These are phyloP conservation scores for Coniochaeta prunicola DNA, from an alignment of 2,329 filamentous ascomycete species.

Conservation along the genomic window DNA sequence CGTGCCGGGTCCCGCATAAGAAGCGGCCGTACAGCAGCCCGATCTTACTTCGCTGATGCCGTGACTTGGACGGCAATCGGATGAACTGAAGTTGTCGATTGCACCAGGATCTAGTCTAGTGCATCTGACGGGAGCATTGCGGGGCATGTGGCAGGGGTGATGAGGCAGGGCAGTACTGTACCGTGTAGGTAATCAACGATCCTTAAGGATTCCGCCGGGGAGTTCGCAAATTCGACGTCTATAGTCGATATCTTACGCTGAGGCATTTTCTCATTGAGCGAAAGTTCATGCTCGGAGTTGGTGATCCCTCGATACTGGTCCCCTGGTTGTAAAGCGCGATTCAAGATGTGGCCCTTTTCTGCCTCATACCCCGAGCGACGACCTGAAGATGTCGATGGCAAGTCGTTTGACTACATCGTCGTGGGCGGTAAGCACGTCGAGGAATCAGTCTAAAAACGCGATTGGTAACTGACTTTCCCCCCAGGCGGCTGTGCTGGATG, in stretches of 20 bases:
- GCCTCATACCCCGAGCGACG: conserved; percentile 15
- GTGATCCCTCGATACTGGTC: background rate
- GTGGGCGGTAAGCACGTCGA: conserved; percentile 25
- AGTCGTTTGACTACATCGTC: conserved; percentile 36
- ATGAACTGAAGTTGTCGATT: no score
- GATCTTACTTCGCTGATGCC: no score
- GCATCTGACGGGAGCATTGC: background rate
- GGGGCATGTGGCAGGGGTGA: background rate
- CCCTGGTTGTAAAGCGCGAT: no score
- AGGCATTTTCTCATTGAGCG: background rate
- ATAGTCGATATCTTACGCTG: no score
- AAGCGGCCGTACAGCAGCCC: no score
- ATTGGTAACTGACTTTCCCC: background rate
- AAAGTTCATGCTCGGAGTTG: no score
- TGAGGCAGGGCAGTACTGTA: no score
- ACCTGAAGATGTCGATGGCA: conserved; percentile 14
- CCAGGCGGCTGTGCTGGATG: conserved; percentile 38
- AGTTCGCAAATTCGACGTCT: no score
- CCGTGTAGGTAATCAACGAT: background rate
- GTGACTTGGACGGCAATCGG: no score
- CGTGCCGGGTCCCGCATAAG: no score
- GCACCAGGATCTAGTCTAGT: background rate
- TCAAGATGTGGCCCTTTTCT: conserved; percentile 17
- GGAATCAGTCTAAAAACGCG: background rate
- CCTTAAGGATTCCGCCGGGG: background rate